Base-by-base conservation (phyloP, 73 alveolate species). In the Paraurostyla sp. region DNA sequence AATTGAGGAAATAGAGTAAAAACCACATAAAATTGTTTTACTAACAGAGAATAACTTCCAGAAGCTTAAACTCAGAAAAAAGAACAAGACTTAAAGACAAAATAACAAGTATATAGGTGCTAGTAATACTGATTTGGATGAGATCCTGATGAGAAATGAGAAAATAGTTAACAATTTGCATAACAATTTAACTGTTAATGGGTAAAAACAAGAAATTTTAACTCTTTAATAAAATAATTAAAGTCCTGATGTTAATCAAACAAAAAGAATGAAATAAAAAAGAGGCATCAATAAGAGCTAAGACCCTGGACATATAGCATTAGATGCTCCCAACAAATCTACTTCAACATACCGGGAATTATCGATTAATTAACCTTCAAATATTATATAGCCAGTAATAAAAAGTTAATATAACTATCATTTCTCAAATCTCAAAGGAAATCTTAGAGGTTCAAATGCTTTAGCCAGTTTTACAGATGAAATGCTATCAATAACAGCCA, bases 271-370 rank as follows among this genome's bases (percentile, higher is more conserved):
- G 25, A 60, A 60, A 60, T 60, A 60, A 13, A 60, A 29, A 22
- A 60, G 78, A 60, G 78, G 78, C 6, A 60, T 60, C 50, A 60
- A 45, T 7, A 60, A 60, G 32, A 60, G 78, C 25, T 60, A 60
- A 33, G 78, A 60, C 4, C 78, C 78, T 27, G 45, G 52, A 7
- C n/a, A n/a, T n/a, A n/a, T n/a, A n/a, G 25, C 32, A 4, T 27
- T 27, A 3, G 50, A 30, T 30, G 9, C 78, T 27, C 23, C 22
- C 13, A 60, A 33, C 32, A 13, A 16, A 6, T 18, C 36, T 20
- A 9, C 23, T 9, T 18, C 38, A 52, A 35, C 13, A 13, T 18
- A 52, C 23, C 23, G 23, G 13, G 23, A 52, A 6, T 4, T 9
- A 9, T 52, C 69, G 9, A 9, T 52, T 9, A 6, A 52, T 25